These are phyloP conservation scores for Komagataella ulmi DNA, from an alignment of 805 yeast species.

Conservation along the genomic window DNA sequence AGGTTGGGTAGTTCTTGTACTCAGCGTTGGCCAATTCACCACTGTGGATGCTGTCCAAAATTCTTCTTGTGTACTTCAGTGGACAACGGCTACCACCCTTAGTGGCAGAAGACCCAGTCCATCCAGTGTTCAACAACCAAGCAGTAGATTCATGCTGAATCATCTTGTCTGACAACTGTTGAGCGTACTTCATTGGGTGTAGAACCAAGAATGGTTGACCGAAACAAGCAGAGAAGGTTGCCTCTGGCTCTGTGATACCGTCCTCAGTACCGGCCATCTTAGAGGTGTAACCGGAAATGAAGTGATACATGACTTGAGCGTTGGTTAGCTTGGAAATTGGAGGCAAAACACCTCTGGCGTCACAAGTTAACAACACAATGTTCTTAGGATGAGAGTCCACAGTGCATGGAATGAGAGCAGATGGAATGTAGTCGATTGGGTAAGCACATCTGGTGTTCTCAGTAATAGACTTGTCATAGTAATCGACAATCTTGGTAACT, in stretches of 20 bases:
- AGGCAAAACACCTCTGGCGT: slow-evolving; percentile 95
- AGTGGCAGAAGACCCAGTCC: slow-evolving; percentile 91
- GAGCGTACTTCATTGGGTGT: slow-evolving; percentile 97
- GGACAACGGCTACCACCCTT: slow-evolving; percentile 97
- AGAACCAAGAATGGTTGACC: slow-evolving; percentile 98
- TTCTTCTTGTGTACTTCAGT: slow-evolving; percentile 93
- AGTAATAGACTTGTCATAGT: slow-evolving; percentile 67
- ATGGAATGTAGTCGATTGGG: slow-evolving; percentile 94
- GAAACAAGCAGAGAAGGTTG: slow-evolving; percentile 96
- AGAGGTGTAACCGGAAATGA: slow-evolving; percentile 96
- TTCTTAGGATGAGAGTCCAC: slow-evolving; percentile 87
- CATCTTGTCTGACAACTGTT: slow-evolving; percentile 91
- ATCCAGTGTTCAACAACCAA: slow-evolving; percentile 95
- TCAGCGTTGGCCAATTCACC: slow-evolving; percentile 74
- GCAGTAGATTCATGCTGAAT: slow-evolving; percentile 80
- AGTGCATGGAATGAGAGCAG: slow-evolving; percentile 90
- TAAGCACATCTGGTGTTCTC: slow-evolving; percentile 98
- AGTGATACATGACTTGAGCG: slow-evolving; percentile 98
- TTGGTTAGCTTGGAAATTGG: slow-evolving; percentile 90
- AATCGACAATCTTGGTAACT: slow-evolving; percentile 70
- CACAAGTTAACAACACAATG: slow-evolving; percentile 88
- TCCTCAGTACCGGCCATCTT: slow-evolving; percentile 99
- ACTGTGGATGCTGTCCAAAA: slow-evolving; percentile 85
- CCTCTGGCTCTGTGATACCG: slow-evolving; percentile 97
- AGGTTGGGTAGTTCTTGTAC: slow-evolving; percentile 75